phyloP scores from a whole-genome alignment of 192 early-diverging fungal species.

The Coemansia sp. region DNA sequence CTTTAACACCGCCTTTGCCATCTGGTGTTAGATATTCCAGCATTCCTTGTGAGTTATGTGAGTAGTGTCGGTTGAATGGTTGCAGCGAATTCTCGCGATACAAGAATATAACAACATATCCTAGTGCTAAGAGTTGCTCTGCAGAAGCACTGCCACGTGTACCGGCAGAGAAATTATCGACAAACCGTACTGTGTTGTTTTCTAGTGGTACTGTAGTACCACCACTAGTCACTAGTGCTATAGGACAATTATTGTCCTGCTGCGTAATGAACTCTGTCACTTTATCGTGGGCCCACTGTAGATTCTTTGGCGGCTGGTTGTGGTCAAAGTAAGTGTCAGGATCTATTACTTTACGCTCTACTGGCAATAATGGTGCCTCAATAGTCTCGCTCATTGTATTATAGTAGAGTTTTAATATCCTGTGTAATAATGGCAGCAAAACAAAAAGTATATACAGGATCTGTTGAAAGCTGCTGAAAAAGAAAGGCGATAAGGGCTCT shows the following conservation, averaged over 20 bases:
- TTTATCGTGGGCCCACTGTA: slow-evolving; percentile 59
- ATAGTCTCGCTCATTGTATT: slow-evolving; percentile 1
- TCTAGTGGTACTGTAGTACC: slow-evolving; percentile 97
- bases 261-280: slow-evolving; percentile 59
- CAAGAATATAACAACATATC: slow-evolving; percentile 96
- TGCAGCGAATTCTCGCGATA: slow-evolving; percentile 90
- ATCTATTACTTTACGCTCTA: slow-evolving; percentile 50
- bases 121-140: slow-evolving; percentile 85
- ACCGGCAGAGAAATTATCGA: slow-evolving; percentile 98
- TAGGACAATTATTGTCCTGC: slow-evolving; percentile 57
- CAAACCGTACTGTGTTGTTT: slow-evolving; percentile 94
- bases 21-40: slow-evolving; percentile 77
- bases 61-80: slow-evolving; percentile 90
- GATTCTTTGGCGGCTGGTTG: slow-evolving; percentile 63
- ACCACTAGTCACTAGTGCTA: slow-evolving; percentile 92
- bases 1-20: slow-evolving; percentile 58
- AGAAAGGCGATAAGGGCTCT: neutral
- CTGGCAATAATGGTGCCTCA: neutral
- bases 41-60: slow-evolving; percentile 72
- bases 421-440: no score
- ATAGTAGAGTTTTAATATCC: neutral
- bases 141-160: slow-evolving; percentile 93
- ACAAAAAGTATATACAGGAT: neutral
- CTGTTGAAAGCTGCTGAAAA: neutral
- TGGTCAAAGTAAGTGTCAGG: slow-evolving; percentile 77